Evolutionary conservation across 805 yeast species (phyloP).

Genomic region (Candida chilensis): DNA sequence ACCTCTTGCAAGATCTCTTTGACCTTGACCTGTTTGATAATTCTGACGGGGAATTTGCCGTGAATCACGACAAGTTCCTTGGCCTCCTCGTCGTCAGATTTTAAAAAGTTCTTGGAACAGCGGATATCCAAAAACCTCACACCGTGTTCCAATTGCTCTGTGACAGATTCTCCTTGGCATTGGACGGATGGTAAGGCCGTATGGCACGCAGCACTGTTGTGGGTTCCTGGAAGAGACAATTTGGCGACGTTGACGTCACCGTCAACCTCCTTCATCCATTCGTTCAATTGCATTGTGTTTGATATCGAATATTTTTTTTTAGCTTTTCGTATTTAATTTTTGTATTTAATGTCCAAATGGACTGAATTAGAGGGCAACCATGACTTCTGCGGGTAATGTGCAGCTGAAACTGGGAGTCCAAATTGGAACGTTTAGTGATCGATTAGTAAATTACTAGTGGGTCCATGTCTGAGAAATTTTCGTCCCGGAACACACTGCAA

Average conservation of each 20-base stretch:
- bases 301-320: too few species aligned
- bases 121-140: slow-evolving; percentile 70
- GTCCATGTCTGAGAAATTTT: too few species aligned
- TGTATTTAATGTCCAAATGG: too few species aligned
- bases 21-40: slow-evolving; percentile 48
- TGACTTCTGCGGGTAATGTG: too few species aligned
- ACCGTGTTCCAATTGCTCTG: slow-evolving; percentile 60
- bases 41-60: slow-evolving; percentile 66
- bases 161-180: slow-evolving; percentile 57
- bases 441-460: too few species aligned
- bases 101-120: slow-evolving; percentile 47
- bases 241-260: slow-evolving; percentile 43
- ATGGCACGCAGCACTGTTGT: slow-evolving; percentile 69
- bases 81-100: slow-evolving; percentile 32
- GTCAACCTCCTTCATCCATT: slow-evolving; percentile 46
- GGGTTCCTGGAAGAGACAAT: slow-evolving; percentile 77
- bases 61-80: slow-evolving; percentile 58
- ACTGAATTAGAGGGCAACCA: too few species aligned
- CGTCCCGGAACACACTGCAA: too few species aligned
- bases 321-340: too few species aligned
- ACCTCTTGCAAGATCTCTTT: slow-evolving; percentile 45
- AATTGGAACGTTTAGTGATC: too few species aligned
- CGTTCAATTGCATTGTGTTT: slow-evolving; percentile 6
- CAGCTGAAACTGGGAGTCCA: too few species aligned
- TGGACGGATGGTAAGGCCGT: slow-evolving; percentile 67